Evolutionary conservation across 2,329 filamentous ascomycete genomes (phyloP).

Genomic region (Aspergillus sp.): DNA sequence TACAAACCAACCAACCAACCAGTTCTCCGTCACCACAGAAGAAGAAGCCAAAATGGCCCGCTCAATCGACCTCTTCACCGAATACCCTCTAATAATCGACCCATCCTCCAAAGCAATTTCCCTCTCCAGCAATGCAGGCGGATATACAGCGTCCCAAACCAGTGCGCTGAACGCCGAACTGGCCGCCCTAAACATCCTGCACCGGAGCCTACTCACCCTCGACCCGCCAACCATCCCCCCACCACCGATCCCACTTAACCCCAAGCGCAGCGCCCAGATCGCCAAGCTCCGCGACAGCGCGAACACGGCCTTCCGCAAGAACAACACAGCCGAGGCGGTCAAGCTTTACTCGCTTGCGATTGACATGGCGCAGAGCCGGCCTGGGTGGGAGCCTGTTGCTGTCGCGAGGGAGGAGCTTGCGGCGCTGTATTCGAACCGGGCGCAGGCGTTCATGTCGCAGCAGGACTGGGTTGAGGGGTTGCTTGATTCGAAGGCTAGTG

Average conservation of each 20-base stretch:
- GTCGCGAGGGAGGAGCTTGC: slow-evolving; percentile 83
- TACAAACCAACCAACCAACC: neutral
- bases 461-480: slow-evolving; percentile 80
- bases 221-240: slow-evolving; percentile 71
- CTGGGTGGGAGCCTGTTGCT: slow-evolving; percentile 82
- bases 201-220: slow-evolving; percentile 65
- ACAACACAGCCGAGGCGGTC: slow-evolving; percentile 69
- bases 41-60: slow-evolving; percentile 25
- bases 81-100: slow-evolving; percentile 79
- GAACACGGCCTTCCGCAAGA: slow-evolving; percentile 79
- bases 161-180: slow-evolving; percentile 60
- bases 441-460: slow-evolving; percentile 83
- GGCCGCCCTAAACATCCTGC: slow-evolving; percentile 72
- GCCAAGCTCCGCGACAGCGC: slow-evolving; percentile 87
- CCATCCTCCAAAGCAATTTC: slow-evolving; percentile 75
- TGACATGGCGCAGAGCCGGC: slow-evolving; percentile 80
- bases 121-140: slow-evolving; percentile 30
- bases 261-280: slow-evolving; percentile 84
- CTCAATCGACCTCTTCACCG: slow-evolving; percentile 61
- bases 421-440: slow-evolving; percentile 78
- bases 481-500: slow-evolving; percentile 83
- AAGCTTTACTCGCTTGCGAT: slow-evolving; percentile 82
- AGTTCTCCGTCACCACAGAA: neutral
- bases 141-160: slow-evolving; percentile 33
- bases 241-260: slow-evolving; percentile 86